A percentile compares a stretch with the other conserved stretches of the same genome.
phyloP scores from a whole-genome alignment of 1,284 basidiomycete genomes.

The Cryptococcus deneoformans region DNA sequence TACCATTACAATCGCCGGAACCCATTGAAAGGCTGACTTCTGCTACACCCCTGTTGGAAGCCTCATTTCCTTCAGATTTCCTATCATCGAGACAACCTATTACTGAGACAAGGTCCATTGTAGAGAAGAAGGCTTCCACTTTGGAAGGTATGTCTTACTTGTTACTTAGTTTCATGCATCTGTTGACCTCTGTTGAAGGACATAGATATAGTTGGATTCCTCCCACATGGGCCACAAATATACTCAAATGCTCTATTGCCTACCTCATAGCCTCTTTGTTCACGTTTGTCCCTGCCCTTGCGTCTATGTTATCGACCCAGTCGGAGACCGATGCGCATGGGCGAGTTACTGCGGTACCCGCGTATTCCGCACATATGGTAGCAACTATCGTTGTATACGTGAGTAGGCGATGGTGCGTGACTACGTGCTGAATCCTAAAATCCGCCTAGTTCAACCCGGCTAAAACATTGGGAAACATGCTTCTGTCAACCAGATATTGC shows the following conservation, averaged over 20 bases:
- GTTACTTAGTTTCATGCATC: too few relatives aligned
- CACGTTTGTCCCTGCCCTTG: conserved; percentile 70
- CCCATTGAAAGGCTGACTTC: too few relatives aligned
- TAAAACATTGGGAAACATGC: conserved; percentile 85
- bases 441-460: conserved; percentile 50
- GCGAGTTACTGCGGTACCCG: conserved; percentile 54
- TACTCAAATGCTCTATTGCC: conserved; percentile 86
- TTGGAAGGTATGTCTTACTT: too few relatives aligned
- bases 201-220: conserved; percentile 21
- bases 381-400: conserved; percentile 70
- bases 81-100: not conserved
- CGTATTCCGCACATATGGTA: conserved; percentile 81
- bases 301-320: conserved; percentile 36
- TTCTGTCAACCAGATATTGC: conserved; percentile 55
- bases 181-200: too few relatives aligned
- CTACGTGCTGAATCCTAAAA: not conserved
- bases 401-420: conserved; percentile 9
- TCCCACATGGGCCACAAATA: conserved; percentile 39
- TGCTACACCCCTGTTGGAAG: not conserved
- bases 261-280: conserved; percentile 90
- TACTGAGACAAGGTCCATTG: too few relatives aligned
- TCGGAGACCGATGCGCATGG: conserved; percentile 55
- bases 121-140: too few relatives aligned
- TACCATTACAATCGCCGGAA: too few relatives aligned
- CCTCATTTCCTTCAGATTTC: not conserved